Percentiles rank a stretch among this genome's conserved stretches.
These are phyloP conservation scores for Hypoxylon sp. DNA, from an alignment of 2,329 filamentous ascomycete species.

Conservation along the genomic window DNA sequence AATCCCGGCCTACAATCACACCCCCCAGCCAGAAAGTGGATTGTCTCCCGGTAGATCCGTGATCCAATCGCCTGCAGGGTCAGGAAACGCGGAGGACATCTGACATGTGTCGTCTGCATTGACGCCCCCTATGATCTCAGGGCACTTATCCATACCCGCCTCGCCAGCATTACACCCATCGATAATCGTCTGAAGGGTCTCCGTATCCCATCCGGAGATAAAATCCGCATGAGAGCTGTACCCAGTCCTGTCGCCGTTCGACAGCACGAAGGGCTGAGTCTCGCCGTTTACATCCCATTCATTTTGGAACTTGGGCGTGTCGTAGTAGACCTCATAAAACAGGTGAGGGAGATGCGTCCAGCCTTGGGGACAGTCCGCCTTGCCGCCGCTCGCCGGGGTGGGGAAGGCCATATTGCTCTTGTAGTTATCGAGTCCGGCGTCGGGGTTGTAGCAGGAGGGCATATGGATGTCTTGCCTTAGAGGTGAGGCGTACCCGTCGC, in stretches of 20 bases:
- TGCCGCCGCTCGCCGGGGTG: conserved; percentile 58
- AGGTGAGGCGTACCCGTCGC: conserved; percentile 70
- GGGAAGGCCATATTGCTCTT: conserved; percentile 74
- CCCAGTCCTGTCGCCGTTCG: conserved; percentile 77
- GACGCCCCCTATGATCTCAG: conserved; percentile 63
- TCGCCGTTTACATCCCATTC: conserved; percentile 65
- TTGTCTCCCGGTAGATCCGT: conserved; percentile 66
- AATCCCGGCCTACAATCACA: conserved; percentile 8
- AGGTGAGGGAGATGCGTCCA: conserved; percentile 66
- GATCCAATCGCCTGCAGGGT: conserved; percentile 58
- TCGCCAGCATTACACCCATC: conserved; percentile 71
- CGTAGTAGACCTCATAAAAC: conserved; percentile 69
- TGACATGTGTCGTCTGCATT: conserved; percentile 63
- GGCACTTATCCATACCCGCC: conserved; percentile 70
- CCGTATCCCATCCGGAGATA: conserved; percentile 75
- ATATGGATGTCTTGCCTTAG: conserved; percentile 75
- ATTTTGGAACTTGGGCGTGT: conserved; percentile 62
- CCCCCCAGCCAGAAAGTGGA: conserved; percentile 62
- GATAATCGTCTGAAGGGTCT: conserved; percentile 72
- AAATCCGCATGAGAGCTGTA: conserved; percentile 79
- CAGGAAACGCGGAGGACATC: conserved; percentile 60
- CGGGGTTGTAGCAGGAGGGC: conserved; percentile 77
- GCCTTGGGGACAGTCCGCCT: conserved; percentile 65
- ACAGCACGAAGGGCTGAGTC: conserved; percentile 72
- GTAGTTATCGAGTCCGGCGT: conserved; percentile 67